phyloP scores from a whole-genome alignment of 306 rosid species.

The Carpinus viminea region DNA sequence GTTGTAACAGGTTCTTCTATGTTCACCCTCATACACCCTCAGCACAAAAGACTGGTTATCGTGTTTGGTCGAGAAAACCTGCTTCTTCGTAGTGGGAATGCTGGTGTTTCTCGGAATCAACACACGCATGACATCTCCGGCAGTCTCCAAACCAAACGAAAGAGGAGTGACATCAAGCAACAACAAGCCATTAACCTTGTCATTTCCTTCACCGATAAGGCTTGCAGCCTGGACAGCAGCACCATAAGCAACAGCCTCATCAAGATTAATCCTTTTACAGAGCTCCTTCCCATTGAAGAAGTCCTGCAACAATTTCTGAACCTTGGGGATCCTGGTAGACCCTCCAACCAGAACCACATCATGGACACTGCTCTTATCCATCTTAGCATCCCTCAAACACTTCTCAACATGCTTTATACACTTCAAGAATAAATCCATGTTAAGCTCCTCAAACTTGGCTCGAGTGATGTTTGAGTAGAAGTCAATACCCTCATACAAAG shows the following conservation, averaged over 20 bases:
- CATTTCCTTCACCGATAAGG: constrained; percentile 22
- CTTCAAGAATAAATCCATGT: constrained; percentile 37
- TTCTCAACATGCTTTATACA: constrained; percentile 40
- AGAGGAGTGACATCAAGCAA: not conserved
- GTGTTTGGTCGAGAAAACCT: constrained; percentile 32
- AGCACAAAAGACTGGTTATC: constrained; percentile 22
- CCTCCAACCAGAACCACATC: constrained; percentile 46
- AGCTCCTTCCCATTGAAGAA: constrained; percentile 42
- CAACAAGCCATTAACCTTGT: not conserved
- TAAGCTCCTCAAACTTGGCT: constrained; percentile 35
- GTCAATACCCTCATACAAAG: constrained; percentile 37
- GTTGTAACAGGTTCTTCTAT: too few relatives aligned
- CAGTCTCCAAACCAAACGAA: not conserved
- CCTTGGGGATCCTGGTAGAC: constrained; percentile 43
- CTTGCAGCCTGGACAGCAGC: constrained; percentile 44
- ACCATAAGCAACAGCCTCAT: constrained; percentile 45
- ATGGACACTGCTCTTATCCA: constrained; percentile 30
- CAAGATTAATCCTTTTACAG: constrained; percentile 44
- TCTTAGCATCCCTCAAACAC: constrained; percentile 38
- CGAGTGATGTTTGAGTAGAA: constrained; percentile 29
- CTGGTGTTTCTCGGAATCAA: constrained; percentile 1
- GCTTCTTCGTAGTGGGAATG: not conserved
- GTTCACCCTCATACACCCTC: too few relatives aligned
- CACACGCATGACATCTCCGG: not conserved
- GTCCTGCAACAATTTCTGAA: constrained; percentile 35